Base-by-base conservation (phyloP, 495 filamentous ascomycete genomes). In the Amniculicola lignicola region DNA sequence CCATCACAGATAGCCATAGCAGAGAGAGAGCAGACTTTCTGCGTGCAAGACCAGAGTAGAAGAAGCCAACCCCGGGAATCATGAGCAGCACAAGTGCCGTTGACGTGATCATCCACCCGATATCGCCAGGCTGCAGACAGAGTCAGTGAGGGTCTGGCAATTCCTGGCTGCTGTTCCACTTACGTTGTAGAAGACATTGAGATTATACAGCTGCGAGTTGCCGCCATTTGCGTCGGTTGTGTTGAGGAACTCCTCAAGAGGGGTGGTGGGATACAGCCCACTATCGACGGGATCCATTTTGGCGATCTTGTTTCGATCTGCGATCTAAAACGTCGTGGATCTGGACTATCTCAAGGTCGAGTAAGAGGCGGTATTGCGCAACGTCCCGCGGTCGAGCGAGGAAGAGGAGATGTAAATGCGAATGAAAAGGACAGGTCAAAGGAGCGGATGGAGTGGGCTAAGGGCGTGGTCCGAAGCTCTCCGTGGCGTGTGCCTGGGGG, bases 1-100 rank as follows among this genome's bases (percentile, higher is more conserved):
- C 84, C 86, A 96, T 95, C 69, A 97, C 77, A n/a, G 90, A 90
- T 16, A 96, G 83, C 90, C 90, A 96, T 71, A 98, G 90, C 61
- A 97, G 77, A 6, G 90, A 89, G 50, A 98, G 80, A 12, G 93
- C 93, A 0, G 90, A 95, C 77, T 97, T 98, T 67, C 93, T 81
- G 54, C 93, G 86, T n/a, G 93, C 93, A 29, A 97, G 86, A 54
- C 93, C 93, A 10, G 90, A 96, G 77, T 98, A 98, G 79, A 98
- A 96, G 82, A 98, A 96, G 40, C 90, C 93, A 69, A 98, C 90
- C 60, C 93, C 93, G 10, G 93, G 93, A 74, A 98, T 93, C 93
- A 98, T 98, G 67, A 97, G 82, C 62, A 98, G 73, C 51, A 98
- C 92, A 15, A 98, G 82, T 14, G 89, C 92, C 9, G 93, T 88